A percentile compares a stretch with the other conserved stretches of the same genome.
Evolutionary conservation across 2,329 filamentous ascomycete species (phyloP).

Genomic region (Xylaria arbuscula): DNA sequence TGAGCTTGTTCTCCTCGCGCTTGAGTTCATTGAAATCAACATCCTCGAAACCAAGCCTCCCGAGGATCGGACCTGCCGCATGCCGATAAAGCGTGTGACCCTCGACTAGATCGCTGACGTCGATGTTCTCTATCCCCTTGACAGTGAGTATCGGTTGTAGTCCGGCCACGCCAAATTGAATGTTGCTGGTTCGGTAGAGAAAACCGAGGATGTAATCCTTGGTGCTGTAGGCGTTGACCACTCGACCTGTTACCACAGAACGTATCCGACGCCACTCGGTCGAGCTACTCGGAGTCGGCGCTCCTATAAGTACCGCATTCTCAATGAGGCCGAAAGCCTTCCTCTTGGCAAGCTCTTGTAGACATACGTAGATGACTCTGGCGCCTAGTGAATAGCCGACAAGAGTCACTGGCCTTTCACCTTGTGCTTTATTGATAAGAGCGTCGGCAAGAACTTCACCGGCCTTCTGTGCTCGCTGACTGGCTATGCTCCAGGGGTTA

Average conservation of each 20-base stretch:
- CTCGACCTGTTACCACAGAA: slow-evolving; percentile 80
- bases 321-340: slow-evolving; percentile 87
- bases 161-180: slow-evolving; percentile 86
- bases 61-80: slow-evolving; percentile 73
- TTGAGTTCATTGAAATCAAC: slow-evolving; percentile 60
- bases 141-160: slow-evolving; percentile 78
- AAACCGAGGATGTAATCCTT: slow-evolving; percentile 91
- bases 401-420: slow-evolving; percentile 82
- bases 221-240: slow-evolving; percentile 89
- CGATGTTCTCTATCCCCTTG: slow-evolving; percentile 73
- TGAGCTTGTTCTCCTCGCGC: slow-evolving; percentile 39
- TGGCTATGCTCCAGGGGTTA: slow-evolving; percentile 83
- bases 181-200: slow-evolving; percentile 84
- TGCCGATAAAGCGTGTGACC: slow-evolving; percentile 79
- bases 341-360: slow-evolving; percentile 79
- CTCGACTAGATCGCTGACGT: slow-evolving; percentile 73
- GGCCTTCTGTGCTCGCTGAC: slow-evolving; percentile 80
- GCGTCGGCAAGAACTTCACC: slow-evolving; percentile 81
- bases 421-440: slow-evolving; percentile 83
- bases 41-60: slow-evolving; percentile 76
- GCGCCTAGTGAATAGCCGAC: slow-evolving; percentile 86
- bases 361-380: slow-evolving; percentile 82
- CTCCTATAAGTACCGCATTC: slow-evolving; percentile 83
- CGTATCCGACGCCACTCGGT: slow-evolving; percentile 82
- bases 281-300: slow-evolving; percentile 77